Evolutionary conservation across 352 stramenopile genomes (phyloP).

Genomic region (Elongisporangium undulatum): DNA sequence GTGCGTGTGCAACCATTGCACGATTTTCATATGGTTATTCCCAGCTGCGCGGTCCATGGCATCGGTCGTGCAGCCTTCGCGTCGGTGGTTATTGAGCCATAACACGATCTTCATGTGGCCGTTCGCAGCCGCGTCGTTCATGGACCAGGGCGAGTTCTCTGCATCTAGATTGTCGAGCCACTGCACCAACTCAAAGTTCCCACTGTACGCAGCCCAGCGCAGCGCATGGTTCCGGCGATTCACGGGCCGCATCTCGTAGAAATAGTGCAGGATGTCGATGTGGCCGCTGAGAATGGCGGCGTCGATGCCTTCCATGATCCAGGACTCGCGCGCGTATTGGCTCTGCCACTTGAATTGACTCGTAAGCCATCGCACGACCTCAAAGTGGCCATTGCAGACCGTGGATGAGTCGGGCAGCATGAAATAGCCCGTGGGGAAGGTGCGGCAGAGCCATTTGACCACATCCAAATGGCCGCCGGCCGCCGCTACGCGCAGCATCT

Average conservation of each 20-base stretch:
- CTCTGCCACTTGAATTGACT: background rate
- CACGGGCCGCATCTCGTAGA: background rate
- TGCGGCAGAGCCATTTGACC: constrained; percentile 21
- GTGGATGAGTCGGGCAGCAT: background rate
- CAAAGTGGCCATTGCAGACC: background rate
- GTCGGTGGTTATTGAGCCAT: constrained; percentile 49
- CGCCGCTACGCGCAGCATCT: constrained; percentile 9
- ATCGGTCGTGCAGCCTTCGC: constrained; percentile 34
- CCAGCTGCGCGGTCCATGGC: constrained; percentile 24
- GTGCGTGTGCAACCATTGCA: constrained; percentile 30
- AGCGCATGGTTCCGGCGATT: background rate
- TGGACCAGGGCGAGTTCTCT: constrained; percentile 22
- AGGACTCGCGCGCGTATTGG: constrained; percentile 11
- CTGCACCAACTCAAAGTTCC: background rate
- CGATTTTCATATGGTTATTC: constrained; percentile 21
- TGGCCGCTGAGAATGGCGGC: background rate
- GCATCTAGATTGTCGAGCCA: constrained; percentile 4
- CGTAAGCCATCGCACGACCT: background rate
- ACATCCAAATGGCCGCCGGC: constrained; percentile 16
- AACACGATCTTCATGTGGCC: constrained; percentile 45
- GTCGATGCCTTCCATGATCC: background rate
- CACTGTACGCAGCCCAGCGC: background rate
- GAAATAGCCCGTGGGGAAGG: background rate
- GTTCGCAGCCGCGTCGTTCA: constrained; percentile 68
- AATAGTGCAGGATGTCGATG: background rate